Base-by-base conservation (phyloP, 257 asterid genomes). In the Henckelia pumila region DNA sequence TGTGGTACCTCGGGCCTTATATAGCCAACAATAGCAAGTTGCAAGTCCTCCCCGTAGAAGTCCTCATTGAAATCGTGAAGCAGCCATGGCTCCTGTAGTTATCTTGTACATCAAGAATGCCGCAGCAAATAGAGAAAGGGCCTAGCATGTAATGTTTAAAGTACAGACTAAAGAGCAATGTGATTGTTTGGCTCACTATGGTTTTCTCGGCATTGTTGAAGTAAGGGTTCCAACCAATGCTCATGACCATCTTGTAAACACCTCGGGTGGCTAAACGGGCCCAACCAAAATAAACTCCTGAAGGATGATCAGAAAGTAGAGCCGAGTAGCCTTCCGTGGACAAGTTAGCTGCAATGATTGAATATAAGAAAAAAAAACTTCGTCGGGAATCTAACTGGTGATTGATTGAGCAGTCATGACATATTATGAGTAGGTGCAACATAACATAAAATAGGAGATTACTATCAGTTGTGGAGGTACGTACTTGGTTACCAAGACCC, bases 171-270 rank as follows among this genome's bases (percentile, higher is more conserved):
- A 30, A 58, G 52, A 63, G 72, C 23, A 56, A 40, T 44, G 56
- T 28, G 52, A 64, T 2, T 9, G 73, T 33, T 21, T 55, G 66
- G 88, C 98, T 84, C 82, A 93, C 99, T 28, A 94, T 84, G 58
- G 97, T 88, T 80, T 93, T 93, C 79, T 90, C 99, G 0, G 96
- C 28, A 77, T 93, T 93, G 82, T 90, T 74, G 74, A 93, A 93
- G 74, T 85, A 93, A 53, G 96, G 99, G 67, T 93, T 90, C 96
- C 97, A 90, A 44, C 98, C 98, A 29, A 92, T 76, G 86, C 98
- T 92, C 98, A 85, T 89, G 40, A 89, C 98, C 98, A 89, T 89
- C 83, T 89, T 89, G 81, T 84, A 88, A 77, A 86, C 81, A 63
- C 96, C 96, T 40, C 74, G 82, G 23, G 32, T 74, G 32, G 78